Evolutionary conservation across 2,329 filamentous ascomycete species (phyloP).

Genomic region (Aspergillus pseudoterreus): DNA sequence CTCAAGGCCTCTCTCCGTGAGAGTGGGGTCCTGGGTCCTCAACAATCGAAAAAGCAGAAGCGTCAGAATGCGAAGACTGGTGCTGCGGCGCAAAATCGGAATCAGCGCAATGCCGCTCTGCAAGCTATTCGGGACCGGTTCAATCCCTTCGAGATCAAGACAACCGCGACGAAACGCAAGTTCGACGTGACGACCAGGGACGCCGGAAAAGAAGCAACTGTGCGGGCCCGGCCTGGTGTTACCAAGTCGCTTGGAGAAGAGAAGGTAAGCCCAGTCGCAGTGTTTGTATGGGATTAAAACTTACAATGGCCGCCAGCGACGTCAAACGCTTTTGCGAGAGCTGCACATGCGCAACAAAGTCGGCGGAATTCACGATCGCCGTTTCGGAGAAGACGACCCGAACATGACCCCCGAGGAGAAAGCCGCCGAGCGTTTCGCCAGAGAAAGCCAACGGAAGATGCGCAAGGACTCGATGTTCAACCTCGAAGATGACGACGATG

Average conservation of each 20-base stretch:
- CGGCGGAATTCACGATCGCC: constrained; percentile 85
- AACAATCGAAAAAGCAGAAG: constrained; percentile 93
- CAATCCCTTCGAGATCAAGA: constrained; percentile 95
- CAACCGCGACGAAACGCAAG: constrained; percentile 71
- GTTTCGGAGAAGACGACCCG: constrained; percentile 94
- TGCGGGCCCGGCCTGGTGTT: constrained; percentile 73
- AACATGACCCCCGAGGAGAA: constrained; percentile 90
- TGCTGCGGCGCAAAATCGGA: constrained; percentile 67
- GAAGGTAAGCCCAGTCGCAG: constrained; percentile 51
- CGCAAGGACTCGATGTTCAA: constrained; percentile 83
- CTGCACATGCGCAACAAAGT: constrained; percentile 87
- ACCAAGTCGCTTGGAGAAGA: constrained; percentile 85
- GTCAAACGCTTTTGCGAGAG: constrained; percentile 80
- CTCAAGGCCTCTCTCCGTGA: constrained; percentile 87
- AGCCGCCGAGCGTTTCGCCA: constrained; percentile 84
- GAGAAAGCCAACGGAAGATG: constrained; percentile 76
- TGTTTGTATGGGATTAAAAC: no score
- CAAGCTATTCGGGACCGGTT: constrained; percentile 89
- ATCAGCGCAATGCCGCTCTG: constrained; percentile 72
- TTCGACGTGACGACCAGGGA: constrained; percentile 76
- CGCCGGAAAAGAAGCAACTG: constrained; percentile 41
- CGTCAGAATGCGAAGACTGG: constrained; percentile 67
- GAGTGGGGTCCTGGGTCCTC: constrained; percentile 83
- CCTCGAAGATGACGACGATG: constrained; percentile 78
- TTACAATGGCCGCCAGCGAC: constrained; percentile 50